A percentile compares a stretch with the other conserved stretches of the same genome.
Conservation (phyloP, 108 stramenopile genomes). For the Cylindrotheca closterium region DNA sequence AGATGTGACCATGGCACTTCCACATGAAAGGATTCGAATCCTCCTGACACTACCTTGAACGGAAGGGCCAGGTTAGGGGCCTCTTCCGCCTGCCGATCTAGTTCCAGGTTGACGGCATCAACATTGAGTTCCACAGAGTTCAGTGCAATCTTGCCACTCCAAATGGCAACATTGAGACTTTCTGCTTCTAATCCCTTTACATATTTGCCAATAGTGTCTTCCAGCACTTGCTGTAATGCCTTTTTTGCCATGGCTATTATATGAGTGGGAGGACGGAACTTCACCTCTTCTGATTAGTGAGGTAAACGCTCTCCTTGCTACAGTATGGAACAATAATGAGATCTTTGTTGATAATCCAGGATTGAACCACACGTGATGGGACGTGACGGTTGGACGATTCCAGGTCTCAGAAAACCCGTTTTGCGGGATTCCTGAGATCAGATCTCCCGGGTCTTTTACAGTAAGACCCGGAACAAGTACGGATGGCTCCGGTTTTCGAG, state of each 20-base stretch:
- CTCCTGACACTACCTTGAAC: slow-evolving; percentile 56
- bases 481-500: no score
- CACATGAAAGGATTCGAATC: slow-evolving; percentile 63
- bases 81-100: slow-evolving; percentile 58
- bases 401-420: no score
- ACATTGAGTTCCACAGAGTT: slow-evolving; percentile 75
- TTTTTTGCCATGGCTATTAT: slow-evolving; percentile 90
- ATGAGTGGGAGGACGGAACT: no score
- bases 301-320: no score
- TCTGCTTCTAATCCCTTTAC: slow-evolving; percentile 79
- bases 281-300: no score
- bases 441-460: no score
- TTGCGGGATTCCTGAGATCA: no score
- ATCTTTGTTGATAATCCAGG: no score
- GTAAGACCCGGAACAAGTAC: no score
- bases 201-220: slow-evolving; percentile 86
- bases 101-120: slow-evolving; percentile 78
- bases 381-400: no score
- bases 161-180: slow-evolving; percentile 79
- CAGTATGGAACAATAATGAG: no score
- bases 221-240: slow-evolving; percentile 78
- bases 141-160: slow-evolving; percentile 89
- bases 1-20: slow-evolving; percentile 85
- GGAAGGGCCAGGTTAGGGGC: slow-evolving; percentile 76
- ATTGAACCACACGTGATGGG: no score